Conservation (phyloP, 148 eudicot genomes). For the Pouteria glomerata region DNA sequence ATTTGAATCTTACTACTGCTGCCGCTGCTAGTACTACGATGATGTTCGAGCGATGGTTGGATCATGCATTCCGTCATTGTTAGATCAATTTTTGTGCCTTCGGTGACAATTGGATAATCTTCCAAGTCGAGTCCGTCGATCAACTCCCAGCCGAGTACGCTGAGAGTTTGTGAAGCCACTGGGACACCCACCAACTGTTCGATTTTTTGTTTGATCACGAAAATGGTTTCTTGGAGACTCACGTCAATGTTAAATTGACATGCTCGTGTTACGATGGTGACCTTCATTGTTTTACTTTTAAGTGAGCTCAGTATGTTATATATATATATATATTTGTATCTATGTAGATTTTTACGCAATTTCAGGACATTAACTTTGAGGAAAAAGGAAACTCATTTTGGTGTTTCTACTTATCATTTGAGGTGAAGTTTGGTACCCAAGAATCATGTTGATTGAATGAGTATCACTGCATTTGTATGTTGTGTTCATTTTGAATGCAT, state of each 20-base stretch:
- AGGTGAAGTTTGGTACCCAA: not conserved
- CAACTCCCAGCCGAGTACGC: constrained; percentile 57
- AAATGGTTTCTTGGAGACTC: constrained; percentile 47
- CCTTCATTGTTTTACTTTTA: constrained; percentile 36
- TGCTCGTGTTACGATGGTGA: constrained; percentile 40
- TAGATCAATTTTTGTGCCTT: constrained; percentile 65
- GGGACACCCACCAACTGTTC: constrained; percentile 46
- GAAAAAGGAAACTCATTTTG: no score
- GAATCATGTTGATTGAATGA: constrained; percentile 34
- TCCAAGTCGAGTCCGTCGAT: constrained; percentile 72
- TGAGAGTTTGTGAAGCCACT: constrained; percentile 49
- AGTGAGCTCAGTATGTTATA: not conserved
- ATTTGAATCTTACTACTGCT: constrained; percentile 39
- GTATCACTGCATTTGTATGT: constrained; percentile 31
- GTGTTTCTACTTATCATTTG: not conserved
- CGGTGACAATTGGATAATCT: constrained; percentile 72
- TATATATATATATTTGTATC: not conserved
- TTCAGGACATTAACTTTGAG: not conserved
- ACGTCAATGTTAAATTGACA: constrained; percentile 49
- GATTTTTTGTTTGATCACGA: constrained; percentile 60
- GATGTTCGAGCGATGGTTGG: constrained; percentile 4
- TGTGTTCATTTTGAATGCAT: constrained; percentile 32
- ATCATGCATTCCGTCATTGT: constrained; percentile 23
- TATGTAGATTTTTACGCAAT: not conserved
- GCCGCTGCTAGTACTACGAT: no score